These are phyloP conservation scores for Euphorbia neoarborescens DNA, from an alignment of 441 rosid genomes.

Conservation along the genomic window DNA sequence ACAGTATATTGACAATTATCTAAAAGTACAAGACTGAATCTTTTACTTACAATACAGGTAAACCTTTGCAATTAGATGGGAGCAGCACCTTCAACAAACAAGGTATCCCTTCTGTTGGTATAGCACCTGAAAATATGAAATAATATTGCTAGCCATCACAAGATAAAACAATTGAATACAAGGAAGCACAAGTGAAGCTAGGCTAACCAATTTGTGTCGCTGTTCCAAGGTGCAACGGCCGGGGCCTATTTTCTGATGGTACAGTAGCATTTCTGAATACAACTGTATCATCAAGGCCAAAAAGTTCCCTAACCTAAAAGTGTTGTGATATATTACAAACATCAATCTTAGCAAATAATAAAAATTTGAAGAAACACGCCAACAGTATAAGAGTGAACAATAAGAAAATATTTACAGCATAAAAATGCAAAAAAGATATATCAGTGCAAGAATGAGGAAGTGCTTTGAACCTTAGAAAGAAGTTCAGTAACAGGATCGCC, in stretches of 20 bases:
- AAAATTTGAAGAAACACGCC: neutral
- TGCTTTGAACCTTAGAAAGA: slow-evolving; percentile 47
- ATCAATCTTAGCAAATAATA: slow-evolving; percentile 8
- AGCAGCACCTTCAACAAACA: slow-evolving; percentile 87
- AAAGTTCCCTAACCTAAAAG: slow-evolving; percentile 77
- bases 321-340: slow-evolving; percentile 5
- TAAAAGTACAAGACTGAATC: neutral
- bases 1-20: neutral
- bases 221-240: slow-evolving; percentile 76
- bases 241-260: slow-evolving; percentile 72
- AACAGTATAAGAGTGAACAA: slow-evolving; percentile 7
- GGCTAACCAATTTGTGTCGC: slow-evolving; percentile 92
- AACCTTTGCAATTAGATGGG: slow-evolving; percentile 74
- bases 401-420: neutral
- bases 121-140: slow-evolving; percentile 48
- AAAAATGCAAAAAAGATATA: slow-evolving; percentile 7
- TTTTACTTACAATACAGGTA: slow-evolving; percentile 64
- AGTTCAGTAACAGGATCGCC: slow-evolving; percentile 63
- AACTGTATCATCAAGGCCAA: slow-evolving; percentile 72
- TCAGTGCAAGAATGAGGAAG: slow-evolving; percentile 3
- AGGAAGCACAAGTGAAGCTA: slow-evolving; percentile 15
- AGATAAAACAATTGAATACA: slow-evolving; percentile 17
- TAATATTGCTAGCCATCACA: neutral
- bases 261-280: slow-evolving; percentile 70
- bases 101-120: slow-evolving; percentile 97